phyloP scores from a whole-genome alignment of 768 basidiomycete genomes.

The Sporobolomyces pararoseus region DNA sequence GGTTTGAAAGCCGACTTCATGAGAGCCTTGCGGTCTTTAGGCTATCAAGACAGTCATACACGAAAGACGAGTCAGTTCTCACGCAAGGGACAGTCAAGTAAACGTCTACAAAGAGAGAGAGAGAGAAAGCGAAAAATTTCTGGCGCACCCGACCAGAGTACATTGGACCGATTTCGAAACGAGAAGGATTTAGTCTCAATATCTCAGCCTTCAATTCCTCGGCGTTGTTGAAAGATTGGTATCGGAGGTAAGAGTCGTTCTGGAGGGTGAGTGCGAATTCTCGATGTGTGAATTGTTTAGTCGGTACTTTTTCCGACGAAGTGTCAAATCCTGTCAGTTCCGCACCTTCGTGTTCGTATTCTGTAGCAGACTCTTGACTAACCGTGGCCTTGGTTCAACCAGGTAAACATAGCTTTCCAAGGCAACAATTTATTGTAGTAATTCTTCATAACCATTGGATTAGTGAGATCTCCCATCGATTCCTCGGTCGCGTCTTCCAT shows the following conservation, averaged over 20 bases:
- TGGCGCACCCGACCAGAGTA: constrained; percentile 74
- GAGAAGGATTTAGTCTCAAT: constrained; percentile 74
- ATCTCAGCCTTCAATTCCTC: constrained; percentile 92
- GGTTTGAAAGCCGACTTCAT: constrained; percentile 68
- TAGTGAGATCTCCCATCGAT: constrained; percentile 31
- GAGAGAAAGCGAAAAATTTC: neutral
- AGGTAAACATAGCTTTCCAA: constrained; percentile 85
- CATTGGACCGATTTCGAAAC: constrained; percentile 95
- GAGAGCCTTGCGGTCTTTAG: constrained; percentile 80
- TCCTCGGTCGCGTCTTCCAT: constrained; percentile 19
- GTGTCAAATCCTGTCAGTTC: too few relatives aligned
- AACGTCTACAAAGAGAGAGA: too few relatives aligned
- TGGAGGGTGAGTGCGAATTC: constrained; percentile 92
- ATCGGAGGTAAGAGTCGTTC: constrained; percentile 87
- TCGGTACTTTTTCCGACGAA: constrained; percentile 51
- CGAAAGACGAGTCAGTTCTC: too few relatives aligned
- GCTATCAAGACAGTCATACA: constrained; percentile 54
- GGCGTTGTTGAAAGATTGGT: constrained; percentile 77
- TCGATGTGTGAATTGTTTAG: constrained; percentile 80
- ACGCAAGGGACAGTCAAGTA: too few relatives aligned
- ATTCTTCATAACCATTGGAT: constrained; percentile 57
- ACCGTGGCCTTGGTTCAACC: constrained; percentile 87
- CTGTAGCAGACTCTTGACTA: too few relatives aligned
- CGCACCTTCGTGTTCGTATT: too few relatives aligned
- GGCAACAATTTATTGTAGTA: constrained; percentile 92